phyloP scores from a whole-genome alignment of 768 basidiomycete species.

The Boletus sp. region DNA sequence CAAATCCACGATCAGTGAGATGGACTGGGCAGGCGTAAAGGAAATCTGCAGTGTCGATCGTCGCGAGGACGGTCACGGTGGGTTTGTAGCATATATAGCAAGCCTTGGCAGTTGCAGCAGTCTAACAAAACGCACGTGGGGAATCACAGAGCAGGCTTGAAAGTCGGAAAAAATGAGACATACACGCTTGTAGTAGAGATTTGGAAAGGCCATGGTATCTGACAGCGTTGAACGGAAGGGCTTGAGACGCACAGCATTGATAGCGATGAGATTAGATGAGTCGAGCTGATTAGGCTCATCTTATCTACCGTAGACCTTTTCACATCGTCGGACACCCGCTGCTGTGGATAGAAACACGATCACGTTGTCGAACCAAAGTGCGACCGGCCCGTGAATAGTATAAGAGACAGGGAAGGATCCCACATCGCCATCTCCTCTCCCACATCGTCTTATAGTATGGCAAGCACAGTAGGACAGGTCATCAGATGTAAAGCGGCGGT shows the following conservation, averaged over 20 bases:
- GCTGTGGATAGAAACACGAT: neutral
- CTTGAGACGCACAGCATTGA: neutral
- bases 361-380: neutral
- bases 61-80: conserved; percentile 81
- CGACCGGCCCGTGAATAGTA: neutral
- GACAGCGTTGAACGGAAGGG: neutral
- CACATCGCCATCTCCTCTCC: conserved; percentile 13
- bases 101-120: conserved; percentile 70
- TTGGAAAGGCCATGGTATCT: conserved; percentile 70
- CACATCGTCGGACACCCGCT: conserved; percentile 3
- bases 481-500: conserved; percentile 91
- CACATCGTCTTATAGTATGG: conserved; percentile 46
- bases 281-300: neutral
- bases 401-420: neutral
- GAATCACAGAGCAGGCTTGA: neutral
- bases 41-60: conserved; percentile 79
- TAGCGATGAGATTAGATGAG: neutral
- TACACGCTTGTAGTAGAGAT: conserved; percentile 89
- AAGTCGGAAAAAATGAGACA: conserved; percentile 26
- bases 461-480: conserved; percentile 67
- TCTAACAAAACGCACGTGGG: conserved; percentile 39
- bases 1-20: conserved; percentile 76
- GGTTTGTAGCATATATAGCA: conserved; percentile 81
- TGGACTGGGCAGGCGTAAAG: conserved; percentile 83
- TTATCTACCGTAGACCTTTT: neutral